A percentile compares a stretch with the other conserved stretches of the same genome.
Conservation (phyloP, 768 basidiomycete genomes). For the Cubamyces lactineus region DNA sequence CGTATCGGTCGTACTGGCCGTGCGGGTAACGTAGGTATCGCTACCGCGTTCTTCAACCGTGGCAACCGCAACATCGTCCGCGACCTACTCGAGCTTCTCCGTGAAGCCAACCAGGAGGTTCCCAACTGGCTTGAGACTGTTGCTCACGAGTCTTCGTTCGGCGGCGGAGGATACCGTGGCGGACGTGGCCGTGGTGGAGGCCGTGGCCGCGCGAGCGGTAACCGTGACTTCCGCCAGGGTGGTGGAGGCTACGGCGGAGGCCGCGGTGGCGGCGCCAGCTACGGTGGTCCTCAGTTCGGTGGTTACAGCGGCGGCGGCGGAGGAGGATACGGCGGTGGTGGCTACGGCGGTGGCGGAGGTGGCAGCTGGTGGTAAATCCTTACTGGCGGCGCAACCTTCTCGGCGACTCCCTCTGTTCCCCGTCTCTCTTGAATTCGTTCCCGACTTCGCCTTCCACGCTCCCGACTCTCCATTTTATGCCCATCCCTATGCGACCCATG, state of each 20-base stretch:
- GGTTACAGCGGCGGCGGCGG: conserved; percentile 37
- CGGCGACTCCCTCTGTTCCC: conserved; percentile 7
- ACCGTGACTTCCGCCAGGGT: conserved; percentile 45
- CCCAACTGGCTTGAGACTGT: conserved; percentile 90
- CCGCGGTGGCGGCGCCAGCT: conserved; percentile 33
- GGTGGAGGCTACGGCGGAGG: conserved; percentile 41
- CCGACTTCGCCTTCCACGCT: conserved; percentile 33
- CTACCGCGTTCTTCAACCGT: conserved; percentile 95
- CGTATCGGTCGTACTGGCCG: conserved; percentile 98
- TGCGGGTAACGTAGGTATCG: conserved; percentile 95
- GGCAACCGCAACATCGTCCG: conserved; percentile 91
- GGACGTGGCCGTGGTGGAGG: conserved; percentile 62
- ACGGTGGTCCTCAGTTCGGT: conserved; percentile 39
- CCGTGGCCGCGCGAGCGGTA: conserved; percentile 44
- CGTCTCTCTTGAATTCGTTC: conserved; percentile 25
- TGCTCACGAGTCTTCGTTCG: conserved; percentile 78
- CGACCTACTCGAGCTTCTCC: conserved; percentile 89
- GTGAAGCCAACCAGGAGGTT: conserved; percentile 96
- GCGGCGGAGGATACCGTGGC: conserved; percentile 52
- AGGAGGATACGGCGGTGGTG: conserved; percentile 32
- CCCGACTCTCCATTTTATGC: conserved; percentile 20
- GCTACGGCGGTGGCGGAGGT: conserved; percentile 33
- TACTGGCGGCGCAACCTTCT: not conserved
- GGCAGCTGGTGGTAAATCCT: conserved; percentile 52
- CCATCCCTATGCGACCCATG: conserved; percentile 34